Percentiles rank a stretch among this genome's conserved stretches.
Evolutionary conservation across 2,329 filamentous ascomycete genomes (phyloP).

Genomic region (Alternaria angustiovoidea): DNA sequence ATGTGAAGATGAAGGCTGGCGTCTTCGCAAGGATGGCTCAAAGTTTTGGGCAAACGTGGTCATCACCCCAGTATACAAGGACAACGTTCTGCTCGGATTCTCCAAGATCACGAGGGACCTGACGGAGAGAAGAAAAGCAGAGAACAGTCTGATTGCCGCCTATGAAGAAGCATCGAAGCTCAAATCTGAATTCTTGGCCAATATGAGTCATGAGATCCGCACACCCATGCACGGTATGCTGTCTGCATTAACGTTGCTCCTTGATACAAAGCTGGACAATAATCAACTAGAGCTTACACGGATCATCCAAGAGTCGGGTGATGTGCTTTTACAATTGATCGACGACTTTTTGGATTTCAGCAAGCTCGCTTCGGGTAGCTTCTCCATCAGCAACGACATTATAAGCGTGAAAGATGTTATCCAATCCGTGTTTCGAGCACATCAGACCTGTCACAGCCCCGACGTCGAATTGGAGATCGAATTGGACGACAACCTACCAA

Average conservation of each 20-base stretch:
- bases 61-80: slow-evolving; percentile 64
- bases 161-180: slow-evolving; percentile 70
- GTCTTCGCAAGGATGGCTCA: slow-evolving; percentile 65
- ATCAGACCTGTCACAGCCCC: slow-evolving; percentile 57
- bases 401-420: slow-evolving; percentile 59
- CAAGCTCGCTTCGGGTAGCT: slow-evolving; percentile 67
- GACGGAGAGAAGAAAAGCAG: slow-evolving; percentile 64
- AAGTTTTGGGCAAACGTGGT: slow-evolving; percentile 68
- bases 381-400: slow-evolving; percentile 64
- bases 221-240: slow-evolving; percentile 71
- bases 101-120: slow-evolving; percentile 67
- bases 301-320: slow-evolving; percentile 68
- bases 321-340: slow-evolving; percentile 67
- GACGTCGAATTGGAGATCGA: slow-evolving; percentile 57
- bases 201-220: slow-evolving; percentile 71
- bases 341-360: slow-evolving; percentile 74
- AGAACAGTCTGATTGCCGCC: slow-evolving; percentile 63
- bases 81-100: slow-evolving; percentile 63
- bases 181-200: slow-evolving; percentile 68
- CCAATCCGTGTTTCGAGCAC: slow-evolving; percentile 60
- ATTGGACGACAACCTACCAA: slow-evolving; percentile 59
- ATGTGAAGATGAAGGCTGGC: slow-evolving; percentile 68
- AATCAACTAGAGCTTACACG: slow-evolving; percentile 65
- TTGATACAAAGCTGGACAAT: slow-evolving; percentile 61
- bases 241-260: slow-evolving; percentile 65